These are phyloP conservation scores for Paecilomyces niveus DNA, from an alignment of 2,329 filamentous ascomycete genomes.

Conservation along the genomic window DNA sequence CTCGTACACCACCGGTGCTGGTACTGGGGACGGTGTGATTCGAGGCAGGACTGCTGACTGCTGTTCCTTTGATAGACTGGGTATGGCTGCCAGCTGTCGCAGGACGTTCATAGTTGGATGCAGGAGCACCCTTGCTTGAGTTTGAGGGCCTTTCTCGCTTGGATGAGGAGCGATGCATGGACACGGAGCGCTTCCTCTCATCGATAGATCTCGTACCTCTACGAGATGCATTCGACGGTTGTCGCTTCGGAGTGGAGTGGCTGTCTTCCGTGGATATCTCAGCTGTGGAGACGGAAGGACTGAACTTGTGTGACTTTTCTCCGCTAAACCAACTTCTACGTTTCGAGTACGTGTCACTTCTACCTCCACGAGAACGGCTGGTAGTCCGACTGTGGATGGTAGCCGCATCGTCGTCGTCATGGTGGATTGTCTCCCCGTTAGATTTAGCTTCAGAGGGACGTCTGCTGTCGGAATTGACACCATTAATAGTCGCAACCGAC, in stretches of 20 bases:
- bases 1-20: conserved; percentile 35
- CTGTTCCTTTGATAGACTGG: conserved; percentile 4
- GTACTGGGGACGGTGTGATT: conserved; percentile 17
- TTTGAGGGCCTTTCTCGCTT: background rate
- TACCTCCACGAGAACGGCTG: conserved; percentile 25
- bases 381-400: conserved; percentile 32
- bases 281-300: conserved; percentile 1
- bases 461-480: conserved; percentile 18
- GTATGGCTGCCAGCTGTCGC: conserved; percentile 22
- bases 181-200: conserved; percentile 17
- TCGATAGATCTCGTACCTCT: conserved; percentile 21
- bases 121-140: conserved; percentile 24
- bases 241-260: conserved; percentile 14
- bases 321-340: conserved; percentile 35
- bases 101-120: conserved; percentile 27
- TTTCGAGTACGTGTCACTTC: conserved; percentile 22
- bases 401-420: conserved; percentile 26
- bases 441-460: conserved; percentile 15
- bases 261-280: conserved; percentile 13
- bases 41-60: background rate
- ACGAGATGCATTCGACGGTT: conserved; percentile 21
- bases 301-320: conserved; percentile 24
- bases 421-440: conserved; percentile 9
- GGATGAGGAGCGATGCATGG: background rate
- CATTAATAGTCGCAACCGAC: conserved; percentile 23